Evolutionary conservation across 768 basidiomycete species (phyloP), one percentile per base, ranked within the genome.

Genomic region (Collybia mongolica): DNA sequence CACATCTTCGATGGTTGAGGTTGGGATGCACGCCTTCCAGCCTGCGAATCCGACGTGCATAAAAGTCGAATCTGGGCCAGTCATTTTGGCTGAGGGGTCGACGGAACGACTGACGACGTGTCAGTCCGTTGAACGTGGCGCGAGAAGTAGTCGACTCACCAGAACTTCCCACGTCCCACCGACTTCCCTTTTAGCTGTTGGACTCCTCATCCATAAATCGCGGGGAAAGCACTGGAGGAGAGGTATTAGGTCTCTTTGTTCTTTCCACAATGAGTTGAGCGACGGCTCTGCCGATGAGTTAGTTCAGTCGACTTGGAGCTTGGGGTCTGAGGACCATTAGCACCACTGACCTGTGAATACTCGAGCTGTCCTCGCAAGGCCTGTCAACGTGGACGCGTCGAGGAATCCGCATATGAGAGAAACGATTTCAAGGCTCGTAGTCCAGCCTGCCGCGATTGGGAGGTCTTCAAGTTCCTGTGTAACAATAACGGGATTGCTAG

Each of bases 291-390:
- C 6, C 39, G 15, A 9, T 8, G 18, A n/a, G 4, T 5, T 37
- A n/a, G n/a, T 3, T 29, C 39, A 32, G 15, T 24, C 28, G n/a
- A 2, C 22, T 12, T 41, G 5, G 4, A 11, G 19, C 11, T 12
- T 20, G 11, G 11, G 8, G 20, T 28, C 18, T 8, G 29, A 17
- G 19, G 4, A 29, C 32, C 6, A 20, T 4, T 11, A 17, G 19
- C 6, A 29, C 32, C 6, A 20, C 5, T 11, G 20, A 52, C 51
- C 51, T 22, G 44, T 52, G 15, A 52, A 52, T 5, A 35, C 12
- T 17, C 44, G 51, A 28, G 44, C 45, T 12, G 51, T 46, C 22
- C 44, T 39, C 8, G 44, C 51, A 46, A 46, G 28, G 24, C 36
- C 39, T 3, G 26, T 19, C 9, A 52, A 40, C 5, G 51, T 36